Evolutionary conservation across 352 stramenopile species (phyloP).

Genomic region (Phytopythium oedochilum): DNA sequence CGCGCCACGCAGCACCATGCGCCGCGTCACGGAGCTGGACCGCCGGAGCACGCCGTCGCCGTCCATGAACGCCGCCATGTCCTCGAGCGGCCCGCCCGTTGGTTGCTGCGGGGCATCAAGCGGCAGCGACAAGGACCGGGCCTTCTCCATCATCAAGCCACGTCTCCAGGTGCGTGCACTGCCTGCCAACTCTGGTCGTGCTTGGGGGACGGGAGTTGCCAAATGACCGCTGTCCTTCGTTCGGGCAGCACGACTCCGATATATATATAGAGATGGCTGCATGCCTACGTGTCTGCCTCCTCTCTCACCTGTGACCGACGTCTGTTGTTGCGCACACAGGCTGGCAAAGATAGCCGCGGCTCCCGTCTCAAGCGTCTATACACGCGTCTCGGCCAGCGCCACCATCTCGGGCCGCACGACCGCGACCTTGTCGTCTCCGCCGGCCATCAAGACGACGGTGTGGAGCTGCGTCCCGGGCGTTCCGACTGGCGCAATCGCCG

Average conservation of each 20-base stretch:
- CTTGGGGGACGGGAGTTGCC: background rate
- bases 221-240: background rate
- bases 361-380: background rate
- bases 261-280: background rate
- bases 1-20: slow-evolving; percentile 13
- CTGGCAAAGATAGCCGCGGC: background rate
- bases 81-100: slow-evolving; percentile 10
- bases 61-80: slow-evolving; percentile 25
- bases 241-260: background rate
- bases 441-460: background rate
- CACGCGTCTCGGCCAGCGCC: background rate
- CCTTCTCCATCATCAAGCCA: background rate
- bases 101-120: background rate
- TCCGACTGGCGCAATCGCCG: background rate
- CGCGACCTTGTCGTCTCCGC: background rate
- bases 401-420: slow-evolving; percentile 3
- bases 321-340: background rate
- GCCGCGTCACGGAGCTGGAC: slow-evolving; percentile 12
- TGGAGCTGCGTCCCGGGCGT: background rate
- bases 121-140: background rate
- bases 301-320: background rate
- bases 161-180: too few relatives aligned
- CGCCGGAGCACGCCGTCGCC: slow-evolving; percentile 30
- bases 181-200: background rate
- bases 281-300: background rate